These are phyloP conservation scores for Pseudogymnoascus sp. DNA, from an alignment of 2,329 filamentous ascomycete genomes.

Conservation along the genomic window DNA sequence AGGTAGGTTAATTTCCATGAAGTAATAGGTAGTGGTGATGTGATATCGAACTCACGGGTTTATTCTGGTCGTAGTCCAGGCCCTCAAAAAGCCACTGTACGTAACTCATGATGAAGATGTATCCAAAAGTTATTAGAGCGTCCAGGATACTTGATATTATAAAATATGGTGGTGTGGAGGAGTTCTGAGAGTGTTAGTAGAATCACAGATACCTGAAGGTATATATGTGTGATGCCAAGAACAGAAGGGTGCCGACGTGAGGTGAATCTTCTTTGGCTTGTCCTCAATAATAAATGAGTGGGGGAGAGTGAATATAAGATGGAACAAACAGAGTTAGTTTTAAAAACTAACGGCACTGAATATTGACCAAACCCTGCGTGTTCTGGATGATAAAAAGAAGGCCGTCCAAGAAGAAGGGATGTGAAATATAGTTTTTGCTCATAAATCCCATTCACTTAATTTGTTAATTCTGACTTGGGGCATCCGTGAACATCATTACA, in stretches of 20 bases:
- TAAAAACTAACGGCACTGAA: neutral
- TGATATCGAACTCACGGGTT: conserved; percentile 3
- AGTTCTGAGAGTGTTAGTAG: neutral
- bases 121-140: neutral
- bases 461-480: neutral
- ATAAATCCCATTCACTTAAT: neutral
- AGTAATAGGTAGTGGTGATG: neutral
- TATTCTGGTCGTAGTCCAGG: neutral
- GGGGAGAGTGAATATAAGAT: neutral
- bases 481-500: neutral
- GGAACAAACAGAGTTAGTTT: neutral
- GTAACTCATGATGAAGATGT: neutral
- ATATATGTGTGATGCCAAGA: neutral
- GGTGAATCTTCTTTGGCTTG: neutral
- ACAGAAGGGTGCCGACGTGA: neutral
- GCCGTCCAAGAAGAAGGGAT: too few species aligned
- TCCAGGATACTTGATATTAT: neutral
- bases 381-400: neutral
- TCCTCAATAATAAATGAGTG: neutral
- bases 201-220: neutral
- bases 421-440: neutral
- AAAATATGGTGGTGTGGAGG: neutral
- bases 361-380: neutral
- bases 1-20: neutral
- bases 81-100: neutral